Percentiles rank a stretch among this genome's conserved stretches.
Conservation (phyloP, 768 basidiomycete species). For the Pleurotus sapidus region DNA sequence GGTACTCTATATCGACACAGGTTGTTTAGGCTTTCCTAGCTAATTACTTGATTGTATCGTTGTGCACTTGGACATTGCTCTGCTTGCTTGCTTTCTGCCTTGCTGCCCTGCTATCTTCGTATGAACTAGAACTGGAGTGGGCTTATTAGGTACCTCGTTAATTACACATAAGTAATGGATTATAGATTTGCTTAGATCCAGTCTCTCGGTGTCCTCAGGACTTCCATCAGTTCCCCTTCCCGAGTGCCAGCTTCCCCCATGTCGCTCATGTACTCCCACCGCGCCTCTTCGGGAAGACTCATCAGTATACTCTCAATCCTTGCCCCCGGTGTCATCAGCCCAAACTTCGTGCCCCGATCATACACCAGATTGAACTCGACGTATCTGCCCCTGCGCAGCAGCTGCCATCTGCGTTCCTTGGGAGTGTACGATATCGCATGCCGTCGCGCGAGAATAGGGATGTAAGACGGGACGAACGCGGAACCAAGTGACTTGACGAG, state of each 20-base stretch:
- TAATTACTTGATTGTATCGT: too few relatives aligned
- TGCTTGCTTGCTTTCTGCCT: too few relatives aligned
- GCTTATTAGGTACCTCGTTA: too few relatives aligned
- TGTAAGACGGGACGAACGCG: conserved; percentile 85
- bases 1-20: too few relatives aligned
- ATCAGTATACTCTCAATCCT: conserved; percentile 89
- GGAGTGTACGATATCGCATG: conserved; percentile 56
- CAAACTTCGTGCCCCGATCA: conserved; percentile 88
- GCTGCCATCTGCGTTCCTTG: conserved; percentile 85
- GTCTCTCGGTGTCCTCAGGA: conserved; percentile 58
- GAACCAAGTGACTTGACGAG: conserved; percentile 72
- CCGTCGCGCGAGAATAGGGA: conserved; percentile 76
- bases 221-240: conserved; percentile 62
- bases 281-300: conserved; percentile 83
- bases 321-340: conserved; percentile 79
- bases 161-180: too few relatives aligned
- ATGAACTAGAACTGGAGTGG: too few relatives aligned
- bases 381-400: conserved; percentile 86
- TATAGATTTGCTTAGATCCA: conserved; percentile 44
- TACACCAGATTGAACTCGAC: conserved; percentile 93
- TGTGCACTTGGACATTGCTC: too few relatives aligned
- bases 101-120: too few relatives aligned
- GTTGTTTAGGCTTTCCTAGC: too few relatives aligned
- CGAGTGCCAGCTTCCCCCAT: conserved; percentile 61
- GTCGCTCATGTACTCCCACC: conserved; percentile 89